Evolutionary conservation across 1,284 basidiomycete genomes (phyloP).

Genomic region (Macrocybe sp.): DNA sequence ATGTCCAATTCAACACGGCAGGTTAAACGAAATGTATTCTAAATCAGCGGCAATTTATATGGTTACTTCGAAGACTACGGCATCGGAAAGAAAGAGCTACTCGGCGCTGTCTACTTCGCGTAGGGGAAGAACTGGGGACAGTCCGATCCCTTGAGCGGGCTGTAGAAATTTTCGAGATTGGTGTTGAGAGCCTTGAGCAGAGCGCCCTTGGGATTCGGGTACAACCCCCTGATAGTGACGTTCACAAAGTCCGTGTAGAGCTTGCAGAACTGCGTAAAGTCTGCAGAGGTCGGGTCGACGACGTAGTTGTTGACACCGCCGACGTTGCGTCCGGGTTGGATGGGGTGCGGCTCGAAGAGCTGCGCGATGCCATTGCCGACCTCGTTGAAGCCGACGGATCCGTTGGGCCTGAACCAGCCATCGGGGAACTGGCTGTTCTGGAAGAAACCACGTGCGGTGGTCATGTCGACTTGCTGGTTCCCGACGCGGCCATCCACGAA

Average conservation of each 20-base stretch:
- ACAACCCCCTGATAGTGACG: neutral
- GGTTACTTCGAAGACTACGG: no score
- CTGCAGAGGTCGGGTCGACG: neutral
- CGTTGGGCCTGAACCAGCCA: constrained; percentile 4
- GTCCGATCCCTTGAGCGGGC: no score
- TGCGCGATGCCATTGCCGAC: neutral
- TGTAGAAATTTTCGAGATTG: no score
- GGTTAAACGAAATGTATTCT: no score
- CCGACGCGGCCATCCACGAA: constrained; percentile 6
- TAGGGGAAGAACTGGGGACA: no score
- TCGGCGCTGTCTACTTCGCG: no score
- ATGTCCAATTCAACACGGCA: no score
- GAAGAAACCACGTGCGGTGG: constrained; percentile 7
- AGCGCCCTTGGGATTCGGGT: neutral
- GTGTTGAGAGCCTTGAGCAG: neutral
- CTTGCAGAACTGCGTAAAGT: neutral
- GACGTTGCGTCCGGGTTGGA: neutral
- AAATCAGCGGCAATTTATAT: no score
- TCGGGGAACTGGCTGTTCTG: constrained; percentile 4
- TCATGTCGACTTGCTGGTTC: constrained; percentile 3
- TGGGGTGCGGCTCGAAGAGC: neutral
- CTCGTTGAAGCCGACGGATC: no score
- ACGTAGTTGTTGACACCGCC: neutral
- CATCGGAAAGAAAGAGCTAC: no score
- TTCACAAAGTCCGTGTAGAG: constrained; percentile 1